phyloP scores from a whole-genome alignment of 768 basidiomycete species.

The Termitomyces sp. region DNA sequence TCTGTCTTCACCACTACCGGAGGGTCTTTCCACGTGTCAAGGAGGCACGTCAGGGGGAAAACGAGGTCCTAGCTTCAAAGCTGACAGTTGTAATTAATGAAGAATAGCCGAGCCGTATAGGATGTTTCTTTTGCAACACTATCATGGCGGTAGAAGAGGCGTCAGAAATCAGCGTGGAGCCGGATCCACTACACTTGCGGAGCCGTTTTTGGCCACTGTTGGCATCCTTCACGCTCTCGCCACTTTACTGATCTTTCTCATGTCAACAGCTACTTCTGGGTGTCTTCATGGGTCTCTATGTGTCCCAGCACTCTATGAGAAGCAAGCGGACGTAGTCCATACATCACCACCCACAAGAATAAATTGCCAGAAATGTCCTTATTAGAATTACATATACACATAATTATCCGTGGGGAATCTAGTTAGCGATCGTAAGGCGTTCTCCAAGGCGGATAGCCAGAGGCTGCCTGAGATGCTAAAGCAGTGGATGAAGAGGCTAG shows the following conservation, averaged over 20 bases:
- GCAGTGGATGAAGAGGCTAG: conserved; percentile 9
- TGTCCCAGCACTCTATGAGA: background rate
- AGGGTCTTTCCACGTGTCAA: background rate
- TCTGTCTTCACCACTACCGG: background rate
- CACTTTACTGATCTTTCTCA: background rate
- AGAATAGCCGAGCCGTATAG: background rate
- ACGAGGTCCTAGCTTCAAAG: too few species aligned
- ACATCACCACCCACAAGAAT: background rate
- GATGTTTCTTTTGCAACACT: background rate
- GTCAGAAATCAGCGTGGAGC: too few species aligned
- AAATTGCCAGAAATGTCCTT: background rate
- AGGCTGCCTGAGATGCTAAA: conserved; percentile 16
- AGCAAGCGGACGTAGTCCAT: too few species aligned
- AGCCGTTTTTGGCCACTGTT: background rate
- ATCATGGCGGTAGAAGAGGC: too few species aligned
- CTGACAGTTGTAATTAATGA: background rate
- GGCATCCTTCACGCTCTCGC: too few species aligned
- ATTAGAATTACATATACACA: background rate
- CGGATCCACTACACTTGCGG: too few species aligned
- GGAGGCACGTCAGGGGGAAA: background rate
- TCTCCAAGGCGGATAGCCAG: conserved; percentile 22
- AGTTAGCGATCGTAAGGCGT: conserved; percentile 15
- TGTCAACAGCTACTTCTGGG: background rate
- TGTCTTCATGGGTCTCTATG: background rate
- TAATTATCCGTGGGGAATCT: background rate